Conservation (phyloP, 2,329 filamentous ascomycete genomes). For the Pyrenochaeta sp. region DNA sequence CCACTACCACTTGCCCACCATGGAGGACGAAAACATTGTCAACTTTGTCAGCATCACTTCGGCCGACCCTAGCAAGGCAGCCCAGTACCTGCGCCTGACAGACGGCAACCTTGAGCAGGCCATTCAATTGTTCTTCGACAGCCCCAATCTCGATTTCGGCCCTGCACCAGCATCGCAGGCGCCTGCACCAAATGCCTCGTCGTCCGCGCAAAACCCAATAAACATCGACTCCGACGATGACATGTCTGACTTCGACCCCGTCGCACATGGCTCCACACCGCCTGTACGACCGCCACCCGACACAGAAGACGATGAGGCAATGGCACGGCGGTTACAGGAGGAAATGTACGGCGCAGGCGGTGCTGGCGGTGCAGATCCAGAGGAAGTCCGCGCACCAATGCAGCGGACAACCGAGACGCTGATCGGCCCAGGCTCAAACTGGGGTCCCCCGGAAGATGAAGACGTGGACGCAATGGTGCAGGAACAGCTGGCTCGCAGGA, state of each 20-base stretch:
- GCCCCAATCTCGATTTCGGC: conserved; percentile 72
- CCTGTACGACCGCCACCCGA: conserved; percentile 30
- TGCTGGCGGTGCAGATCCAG: conserved; percentile 44
- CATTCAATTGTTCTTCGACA: conserved; percentile 89
- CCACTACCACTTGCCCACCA: conserved; percentile 21
- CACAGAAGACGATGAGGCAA: conserved; percentile 89
- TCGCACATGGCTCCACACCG: conserved; percentile 39
- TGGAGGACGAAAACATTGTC: conserved; percentile 67
- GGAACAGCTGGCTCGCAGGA: conserved; percentile 67
- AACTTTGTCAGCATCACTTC: conserved; percentile 86
- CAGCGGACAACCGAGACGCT: conserved; percentile 90
- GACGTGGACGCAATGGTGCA: conserved; percentile 69
- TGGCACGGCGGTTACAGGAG: conserved; percentile 90
- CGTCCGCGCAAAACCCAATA: conserved; percentile 66
- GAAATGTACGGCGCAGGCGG: conserved; percentile 77
- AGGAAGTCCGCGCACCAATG: conserved; percentile 88
- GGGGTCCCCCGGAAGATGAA: conserved; percentile 56
- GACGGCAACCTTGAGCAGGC: conserved; percentile 85
- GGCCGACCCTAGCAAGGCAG: conserved; percentile 75
- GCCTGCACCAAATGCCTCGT: conserved; percentile 35
- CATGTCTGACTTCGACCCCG: conserved; percentile 58
- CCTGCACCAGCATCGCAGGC: conserved; percentile 47
- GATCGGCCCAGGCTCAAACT: conserved; percentile 73
- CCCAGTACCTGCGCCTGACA: conserved; percentile 85
- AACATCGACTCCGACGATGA: conserved; percentile 82